A percentile compares a stretch with the other conserved stretches of the same genome.
phyloP scores from a whole-genome alignment of 106 monocot genomes.

The Chionographis japonica region DNA sequence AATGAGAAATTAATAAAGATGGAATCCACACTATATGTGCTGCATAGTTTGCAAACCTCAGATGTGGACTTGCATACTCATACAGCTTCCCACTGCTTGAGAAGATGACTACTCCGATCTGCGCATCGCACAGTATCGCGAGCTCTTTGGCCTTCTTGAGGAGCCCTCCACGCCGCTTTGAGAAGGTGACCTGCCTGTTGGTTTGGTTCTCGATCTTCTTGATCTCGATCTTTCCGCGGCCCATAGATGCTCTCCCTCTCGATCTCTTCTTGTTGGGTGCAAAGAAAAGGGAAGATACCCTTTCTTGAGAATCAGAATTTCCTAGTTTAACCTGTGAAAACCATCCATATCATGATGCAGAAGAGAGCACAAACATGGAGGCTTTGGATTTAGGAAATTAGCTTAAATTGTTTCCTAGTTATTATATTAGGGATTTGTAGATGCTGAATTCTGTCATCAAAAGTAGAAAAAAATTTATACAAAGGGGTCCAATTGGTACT shows the following conservation, averaged over 20 bases:
- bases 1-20: no score
- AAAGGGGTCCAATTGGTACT: slow-evolving; percentile 9
- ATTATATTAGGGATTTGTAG: slow-evolving; percentile 23
- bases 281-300: neutral
- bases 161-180: slow-evolving; percentile 58
- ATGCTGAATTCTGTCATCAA: slow-evolving; percentile 18
- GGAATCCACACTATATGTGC: neutral
- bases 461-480: slow-evolving; percentile 20
- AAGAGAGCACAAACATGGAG: slow-evolving; percentile 3
- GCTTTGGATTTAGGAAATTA: slow-evolving; percentile 12
- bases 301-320: slow-evolving; percentile 4
- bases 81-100: slow-evolving; percentile 59
- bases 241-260: slow-evolving; percentile 23
- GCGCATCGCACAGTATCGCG: slow-evolving; percentile 58
- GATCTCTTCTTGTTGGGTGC: neutral
- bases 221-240: slow-evolving; percentile 73
- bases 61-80: slow-evolving; percentile 46
- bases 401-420: slow-evolving; percentile 20
- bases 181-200: slow-evolving; percentile 76
- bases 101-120: slow-evolving; percentile 60
- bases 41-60: slow-evolving; percentile 15
- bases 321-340: slow-evolving; percentile 4
- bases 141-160: slow-evolving; percentile 77
- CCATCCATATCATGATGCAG: slow-evolving; percentile 4
- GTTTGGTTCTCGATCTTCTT: slow-evolving; percentile 66